These are phyloP conservation scores for Zanthoxylum bungeanum DNA, from an alignment of 345 rosid species.

Conservation along the genomic window DNA sequence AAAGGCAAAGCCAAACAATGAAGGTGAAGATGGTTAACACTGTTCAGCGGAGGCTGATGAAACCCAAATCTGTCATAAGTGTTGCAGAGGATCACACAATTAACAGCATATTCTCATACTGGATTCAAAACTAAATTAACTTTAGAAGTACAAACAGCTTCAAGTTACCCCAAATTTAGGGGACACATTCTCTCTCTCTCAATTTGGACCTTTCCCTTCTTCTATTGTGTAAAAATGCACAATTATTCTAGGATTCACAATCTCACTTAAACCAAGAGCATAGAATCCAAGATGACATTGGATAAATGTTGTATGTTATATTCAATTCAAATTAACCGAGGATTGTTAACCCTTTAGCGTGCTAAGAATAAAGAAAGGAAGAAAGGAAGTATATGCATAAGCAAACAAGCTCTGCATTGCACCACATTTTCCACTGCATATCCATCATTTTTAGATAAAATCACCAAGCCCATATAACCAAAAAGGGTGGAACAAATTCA, in stretches of 20 bases:
- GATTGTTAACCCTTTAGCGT: too few relatives aligned
- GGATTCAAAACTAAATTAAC: not conserved
- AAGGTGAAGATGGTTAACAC: slow-evolving; percentile 85
- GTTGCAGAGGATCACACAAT: slow-evolving; percentile 12
- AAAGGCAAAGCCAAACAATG: slow-evolving; percentile 85
- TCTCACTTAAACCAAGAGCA: not conserved
- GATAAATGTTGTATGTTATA: not conserved
- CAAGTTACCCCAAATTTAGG: not conserved
- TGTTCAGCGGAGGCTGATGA: slow-evolving; percentile 89
- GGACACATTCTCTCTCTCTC: not conserved
- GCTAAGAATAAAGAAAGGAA: too few relatives aligned
- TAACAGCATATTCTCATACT: not conserved
- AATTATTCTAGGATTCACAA: not conserved
- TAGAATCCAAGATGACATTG: not conserved
- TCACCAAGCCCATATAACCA: not conserved
- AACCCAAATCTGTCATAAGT: slow-evolving; percentile 62
- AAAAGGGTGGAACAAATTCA: not conserved
- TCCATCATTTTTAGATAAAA: not conserved
- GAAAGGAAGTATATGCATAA: not conserved
- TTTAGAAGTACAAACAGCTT: slow-evolving; percentile 1
- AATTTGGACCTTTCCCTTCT: not conserved
- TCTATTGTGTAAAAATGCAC: not conserved
- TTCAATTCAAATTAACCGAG: not conserved
- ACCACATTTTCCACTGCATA: not conserved
- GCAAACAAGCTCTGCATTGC: not conserved